phyloP scores from a whole-genome alignment of 2,329 filamentous ascomycete species.

The Aspergillus jensenii region DNA sequence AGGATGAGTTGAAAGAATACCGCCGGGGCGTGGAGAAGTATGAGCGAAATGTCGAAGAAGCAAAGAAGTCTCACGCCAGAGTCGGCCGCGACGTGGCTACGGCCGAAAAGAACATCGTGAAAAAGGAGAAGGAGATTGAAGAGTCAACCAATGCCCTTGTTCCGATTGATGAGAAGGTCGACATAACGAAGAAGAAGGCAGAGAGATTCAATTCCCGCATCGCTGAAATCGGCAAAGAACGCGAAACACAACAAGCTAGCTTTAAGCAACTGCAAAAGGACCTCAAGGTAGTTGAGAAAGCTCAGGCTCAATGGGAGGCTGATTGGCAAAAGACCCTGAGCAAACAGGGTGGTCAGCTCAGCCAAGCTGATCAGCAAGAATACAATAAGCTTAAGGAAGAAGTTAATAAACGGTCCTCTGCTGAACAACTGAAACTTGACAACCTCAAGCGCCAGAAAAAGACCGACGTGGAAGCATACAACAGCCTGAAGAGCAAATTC shows the following conservation, averaged over 20 bases:
- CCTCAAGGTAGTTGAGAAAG: constrained; percentile 81
- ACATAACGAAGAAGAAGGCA: constrained; percentile 70
- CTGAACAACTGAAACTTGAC: constrained; percentile 79
- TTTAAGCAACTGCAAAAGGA: constrained; percentile 78
- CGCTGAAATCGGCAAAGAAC: constrained; percentile 71
- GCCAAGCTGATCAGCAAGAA: constrained; percentile 81
- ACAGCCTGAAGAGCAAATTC: constrained; percentile 83
- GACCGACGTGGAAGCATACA: constrained; percentile 87
- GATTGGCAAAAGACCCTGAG: constrained; percentile 83
- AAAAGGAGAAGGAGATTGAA: constrained; percentile 83
- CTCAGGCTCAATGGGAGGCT: constrained; percentile 81
- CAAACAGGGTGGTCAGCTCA: constrained; percentile 83
- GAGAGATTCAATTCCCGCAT: constrained; percentile 68
- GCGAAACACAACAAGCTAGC: constrained; percentile 66
- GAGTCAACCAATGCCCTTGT: constrained; percentile 82
- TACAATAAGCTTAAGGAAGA: constrained; percentile 83
- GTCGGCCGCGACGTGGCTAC: constrained; percentile 74
- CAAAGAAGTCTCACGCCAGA: constrained; percentile 78
- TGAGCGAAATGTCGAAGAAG: constrained; percentile 74
- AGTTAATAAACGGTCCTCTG: constrained; percentile 77
- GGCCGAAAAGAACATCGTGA: constrained; percentile 80
- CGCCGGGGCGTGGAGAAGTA: constrained; percentile 84
- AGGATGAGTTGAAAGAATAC: constrained; percentile 92
- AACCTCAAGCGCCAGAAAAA: constrained; percentile 85
- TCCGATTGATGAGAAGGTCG: constrained; percentile 89